A percentile compares a stretch with the other conserved stretches of the same genome.
These are phyloP conservation scores for Salix dunnii DNA, from an alignment of 345 rosid genomes.

Conservation along the genomic window DNA sequence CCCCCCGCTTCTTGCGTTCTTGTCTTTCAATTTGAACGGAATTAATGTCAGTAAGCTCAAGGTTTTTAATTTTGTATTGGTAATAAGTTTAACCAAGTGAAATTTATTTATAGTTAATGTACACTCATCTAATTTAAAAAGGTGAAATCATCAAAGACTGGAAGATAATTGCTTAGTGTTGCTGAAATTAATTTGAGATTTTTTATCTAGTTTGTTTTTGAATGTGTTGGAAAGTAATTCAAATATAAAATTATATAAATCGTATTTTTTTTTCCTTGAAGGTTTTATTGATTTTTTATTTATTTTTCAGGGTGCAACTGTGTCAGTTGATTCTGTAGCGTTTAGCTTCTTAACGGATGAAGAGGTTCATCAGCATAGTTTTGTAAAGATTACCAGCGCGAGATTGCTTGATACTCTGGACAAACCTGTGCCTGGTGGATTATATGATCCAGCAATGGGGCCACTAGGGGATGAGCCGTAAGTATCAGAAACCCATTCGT, in stretches of 20 bases:
- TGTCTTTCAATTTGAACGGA: neutral
- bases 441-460: constrained; percentile 54
- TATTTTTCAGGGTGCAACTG: constrained; percentile 42
- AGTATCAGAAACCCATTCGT: neutral
- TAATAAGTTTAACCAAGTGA: neutral
- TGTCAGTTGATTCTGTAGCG: constrained; percentile 39
- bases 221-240: too few species aligned
- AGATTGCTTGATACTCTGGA: constrained; percentile 38
- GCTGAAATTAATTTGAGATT: too few species aligned
- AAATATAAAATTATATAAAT: too few species aligned
- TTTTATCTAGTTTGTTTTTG: too few species aligned
- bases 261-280: too few species aligned
- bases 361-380: constrained; percentile 53
- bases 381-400: constrained; percentile 41
- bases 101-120: neutral
- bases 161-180: too few species aligned
- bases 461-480: constrained; percentile 32
- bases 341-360: constrained; percentile 51
- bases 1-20: neutral
- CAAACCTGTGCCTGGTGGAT: constrained; percentile 50
- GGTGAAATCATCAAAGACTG: neutral
- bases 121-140: neutral
- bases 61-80: neutral
- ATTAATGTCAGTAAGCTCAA: neutral
- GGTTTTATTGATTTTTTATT: neutral